Base-by-base conservation (phyloP, 2,329 filamentous ascomycete genomes). In the Coniochaeta pulveracea region DNA sequence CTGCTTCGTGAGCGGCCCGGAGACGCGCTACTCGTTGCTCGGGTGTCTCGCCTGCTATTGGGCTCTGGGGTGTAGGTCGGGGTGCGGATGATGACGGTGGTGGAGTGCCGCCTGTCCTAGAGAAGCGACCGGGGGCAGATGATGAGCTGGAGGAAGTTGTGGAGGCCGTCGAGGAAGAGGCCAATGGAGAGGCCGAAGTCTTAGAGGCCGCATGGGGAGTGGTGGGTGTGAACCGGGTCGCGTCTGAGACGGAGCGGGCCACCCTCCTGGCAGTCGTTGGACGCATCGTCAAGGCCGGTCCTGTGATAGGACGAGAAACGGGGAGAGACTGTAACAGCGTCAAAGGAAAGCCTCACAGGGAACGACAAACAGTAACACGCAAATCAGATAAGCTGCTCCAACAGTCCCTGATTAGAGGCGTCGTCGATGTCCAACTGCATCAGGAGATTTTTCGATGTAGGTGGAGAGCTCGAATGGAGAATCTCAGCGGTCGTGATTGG, bases 141-240 rank as follows among this genome's bases (percentile, higher is more conserved):
- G 28, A 31, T 3, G 17, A 19, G 19, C 18, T 22, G n/a, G 28
- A 31, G n/a, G n/a, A n/a, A n/a, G n/a, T n/a, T n/a, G n/a, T n/a
- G n/a, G n/a, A n/a, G n/a, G n/a, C n/a, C n/a, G n/a, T n/a, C n/a
- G n/a, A n/a, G n/a, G n/a, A n/a, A 17, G 28, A 31, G 19, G 28
- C 11, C n/a, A 19, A 18, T 18, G 28, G 15, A 15, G 39, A 9
- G 10, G 42, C 38, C 17, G 59, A 55, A 24, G 53, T 49, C 52
- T 81, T 82, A 44, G 75, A 73, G 43, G 69, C 69, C 46, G 80
- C 82, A 58, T 85, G 81, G 22, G 76, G 76, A 39, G 69, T 74
- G 12, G 75, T 80, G 17, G 76, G 62, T 11, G 78, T 83, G 57
- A 83, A 91, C 51, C 82, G 78, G 48, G 84, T 91, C 44, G 84